phyloP scores from a whole-genome alignment of 345 rosid genomes.

The Brassica nigra region DNA sequence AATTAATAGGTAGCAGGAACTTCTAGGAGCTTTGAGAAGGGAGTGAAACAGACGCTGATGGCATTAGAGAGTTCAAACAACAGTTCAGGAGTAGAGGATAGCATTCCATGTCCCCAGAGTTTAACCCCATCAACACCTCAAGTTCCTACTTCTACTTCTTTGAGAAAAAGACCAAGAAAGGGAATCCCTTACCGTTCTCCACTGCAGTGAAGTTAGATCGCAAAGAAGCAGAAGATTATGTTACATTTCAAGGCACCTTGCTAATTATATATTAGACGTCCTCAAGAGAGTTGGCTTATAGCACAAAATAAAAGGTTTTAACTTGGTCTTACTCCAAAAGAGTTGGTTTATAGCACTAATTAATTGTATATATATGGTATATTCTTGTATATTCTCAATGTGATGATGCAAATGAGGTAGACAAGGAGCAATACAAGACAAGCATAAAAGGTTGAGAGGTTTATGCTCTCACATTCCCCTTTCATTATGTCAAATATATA shows the following conservation, averaged over 20 bases:
- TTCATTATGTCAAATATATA: not conserved
- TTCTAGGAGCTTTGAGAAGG: constrained; percentile 54
- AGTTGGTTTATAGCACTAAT: too few relatives aligned
- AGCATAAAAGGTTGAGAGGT: not conserved
- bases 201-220: constrained; percentile 34
- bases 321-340: constrained; percentile 5
- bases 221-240: not conserved
- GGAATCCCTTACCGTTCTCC: constrained; percentile 90
- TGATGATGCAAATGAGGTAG: constrained; percentile 25
- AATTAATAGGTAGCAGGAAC: constrained; percentile 61
- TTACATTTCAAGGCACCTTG: not conserved
- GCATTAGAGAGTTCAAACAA: constrained; percentile 69
- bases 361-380: constrained; percentile 11
- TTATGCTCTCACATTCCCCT: not conserved
- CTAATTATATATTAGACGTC: not conserved
- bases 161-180: constrained; percentile 70
- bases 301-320: not conserved
- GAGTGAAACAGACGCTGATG: constrained; percentile 45
- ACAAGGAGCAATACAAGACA: not conserved
- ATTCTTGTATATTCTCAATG: constrained; percentile 12
- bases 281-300: not conserved
- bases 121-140: constrained; percentile 67
- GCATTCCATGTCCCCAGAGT: constrained; percentile 43
- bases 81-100: constrained; percentile 54
- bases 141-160: constrained; percentile 49